Evolutionary conservation across 352 stramenopile species (phyloP).

Genomic region (Globisporangium megalacanthum): DNA sequence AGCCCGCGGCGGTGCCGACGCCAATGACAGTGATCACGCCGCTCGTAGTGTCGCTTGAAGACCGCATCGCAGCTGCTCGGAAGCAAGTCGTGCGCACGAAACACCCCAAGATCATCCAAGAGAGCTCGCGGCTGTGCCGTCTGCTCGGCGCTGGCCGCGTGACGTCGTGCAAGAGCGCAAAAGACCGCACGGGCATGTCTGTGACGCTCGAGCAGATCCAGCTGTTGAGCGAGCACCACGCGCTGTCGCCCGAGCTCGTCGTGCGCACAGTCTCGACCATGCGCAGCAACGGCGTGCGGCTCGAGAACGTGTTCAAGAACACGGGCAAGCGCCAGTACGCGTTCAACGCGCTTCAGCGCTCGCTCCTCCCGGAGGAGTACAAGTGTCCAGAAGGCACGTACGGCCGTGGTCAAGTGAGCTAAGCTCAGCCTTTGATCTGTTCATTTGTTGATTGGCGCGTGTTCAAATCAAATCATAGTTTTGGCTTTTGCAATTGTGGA

Average conservation of each 20-base stretch:
- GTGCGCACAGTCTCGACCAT: constrained; percentile 83
- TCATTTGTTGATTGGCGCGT: too few species aligned
- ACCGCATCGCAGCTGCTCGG: constrained; percentile 41
- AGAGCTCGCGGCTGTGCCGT: constrained; percentile 70
- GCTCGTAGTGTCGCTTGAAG: constrained; percentile 35
- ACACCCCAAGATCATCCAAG: constrained; percentile 78
- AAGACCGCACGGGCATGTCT: constrained; percentile 98
- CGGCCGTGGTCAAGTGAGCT: constrained; percentile 82
- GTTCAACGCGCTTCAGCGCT: constrained; percentile 88
- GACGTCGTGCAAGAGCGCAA: constrained; percentile 97
- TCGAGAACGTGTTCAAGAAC: constrained; percentile 89
- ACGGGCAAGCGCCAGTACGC: constrained; percentile 85
- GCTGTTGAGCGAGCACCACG: constrained; percentile 80
- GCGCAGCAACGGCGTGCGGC: constrained; percentile 81
- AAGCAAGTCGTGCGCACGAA: constrained; percentile 74
- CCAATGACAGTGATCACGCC: constrained; percentile 30
- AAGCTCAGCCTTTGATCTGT: constrained; percentile 4
- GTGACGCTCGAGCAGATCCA: constrained; percentile 94
- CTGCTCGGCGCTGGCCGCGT: constrained; percentile 88
- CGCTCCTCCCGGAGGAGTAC: constrained; percentile 81
- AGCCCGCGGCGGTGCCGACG: constrained; percentile 42
- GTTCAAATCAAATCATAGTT: too few species aligned
- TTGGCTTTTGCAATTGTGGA: too few species aligned
- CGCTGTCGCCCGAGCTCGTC: constrained; percentile 63
- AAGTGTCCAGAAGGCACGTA: constrained; percentile 77